Percentiles rank a stretch among this genome's conserved stretches.
phyloP scores from a whole-genome alignment of 805 yeast genomes.

The Candida chauliodis region DNA sequence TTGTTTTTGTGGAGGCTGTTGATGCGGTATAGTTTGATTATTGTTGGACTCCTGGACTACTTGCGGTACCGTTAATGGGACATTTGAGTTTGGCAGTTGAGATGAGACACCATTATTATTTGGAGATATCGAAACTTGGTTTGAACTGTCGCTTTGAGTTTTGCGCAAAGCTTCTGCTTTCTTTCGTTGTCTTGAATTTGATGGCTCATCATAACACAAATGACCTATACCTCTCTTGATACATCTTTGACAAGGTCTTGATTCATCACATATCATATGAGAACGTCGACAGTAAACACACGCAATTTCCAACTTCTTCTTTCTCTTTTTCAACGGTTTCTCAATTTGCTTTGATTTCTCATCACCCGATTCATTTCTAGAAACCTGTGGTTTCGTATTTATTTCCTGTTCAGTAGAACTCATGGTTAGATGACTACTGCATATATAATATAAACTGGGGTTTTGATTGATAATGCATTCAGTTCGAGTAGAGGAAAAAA shows the following conservation, averaged over 20 bases:
- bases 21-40: not conserved
- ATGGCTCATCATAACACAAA: slow-evolving; percentile 74
- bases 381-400: not conserved
- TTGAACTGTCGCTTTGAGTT: slow-evolving; percentile 11
- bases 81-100: slow-evolving; percentile 1
- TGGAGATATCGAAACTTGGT: not conserved
- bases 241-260: slow-evolving; percentile 76
- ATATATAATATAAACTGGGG: not conserved
- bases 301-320: slow-evolving; percentile 59
- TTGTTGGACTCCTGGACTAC: not conserved
- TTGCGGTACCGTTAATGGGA: slow-evolving; percentile 7
- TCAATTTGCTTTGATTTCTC: not conserved
- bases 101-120: slow-evolving; percentile 9
- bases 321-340: slow-evolving; percentile 22
- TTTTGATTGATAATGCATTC: not conserved
- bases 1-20: slow-evolving; percentile 4
- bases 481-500: not conserved
- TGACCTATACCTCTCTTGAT: slow-evolving; percentile 85
- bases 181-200: slow-evolving; percentile 39
- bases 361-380: not conserved
- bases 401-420: slow-evolving; percentile 2
- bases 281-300: slow-evolving; percentile 91
- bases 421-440: not conserved
- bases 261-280: slow-evolving; percentile 88
- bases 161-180: slow-evolving; percentile 27